Evolutionary conservation across 371 early-diverging fungal species (phyloP), one percentile per base, ranked within the genome.

Genomic region (Apophysomyces variabilis): DNA sequence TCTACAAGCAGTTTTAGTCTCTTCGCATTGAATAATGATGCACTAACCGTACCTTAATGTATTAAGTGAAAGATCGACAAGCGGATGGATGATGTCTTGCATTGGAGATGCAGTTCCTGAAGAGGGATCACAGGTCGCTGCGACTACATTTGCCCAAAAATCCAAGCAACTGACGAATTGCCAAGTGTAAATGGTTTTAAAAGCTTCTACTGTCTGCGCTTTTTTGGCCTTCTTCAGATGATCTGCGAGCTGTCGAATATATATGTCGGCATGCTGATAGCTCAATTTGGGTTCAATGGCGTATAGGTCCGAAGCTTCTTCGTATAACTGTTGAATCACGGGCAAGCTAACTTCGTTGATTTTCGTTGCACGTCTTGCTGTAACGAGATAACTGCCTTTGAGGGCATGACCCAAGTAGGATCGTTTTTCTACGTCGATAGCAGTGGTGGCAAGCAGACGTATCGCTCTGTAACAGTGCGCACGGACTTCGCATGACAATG

Each of bases 181-280:
- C 97, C 97, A 97, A 77, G 93, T 94, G 84, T 96, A 95, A 50
- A 97, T 92, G 0, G 86, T 68, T 68, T 90, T 90, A 83, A 89
- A 92, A 12, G 92, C 86, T 69, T 96, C 89, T 47, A 90, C 89
- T 41, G 92, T 92, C 47, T 91, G 87, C 14, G 84, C 80, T 67
- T 89, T 88, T 66, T 93, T 91, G 21, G 96, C 93, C 64, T 88
- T 87, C 58, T 97, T 90, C 62, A 98, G 78, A 69, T 91, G 91
- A 65, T 93, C 91, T 0, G 96, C 95, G 50, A 97, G 82, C 69
- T 96, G 96, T 35, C 96, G 88, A 41, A 98, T 84, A 73, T 93
- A 94, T n/a, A 91, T 86, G 67, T 94, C 92, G 9, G 90, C 96
- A 68, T 92, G 93, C 67, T 94, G 93, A 78, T 94, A 93, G 39